phyloP scores from a whole-genome alignment of 2,329 filamentous ascomycete genomes.

The Cytospora chrysosperma region DNA sequence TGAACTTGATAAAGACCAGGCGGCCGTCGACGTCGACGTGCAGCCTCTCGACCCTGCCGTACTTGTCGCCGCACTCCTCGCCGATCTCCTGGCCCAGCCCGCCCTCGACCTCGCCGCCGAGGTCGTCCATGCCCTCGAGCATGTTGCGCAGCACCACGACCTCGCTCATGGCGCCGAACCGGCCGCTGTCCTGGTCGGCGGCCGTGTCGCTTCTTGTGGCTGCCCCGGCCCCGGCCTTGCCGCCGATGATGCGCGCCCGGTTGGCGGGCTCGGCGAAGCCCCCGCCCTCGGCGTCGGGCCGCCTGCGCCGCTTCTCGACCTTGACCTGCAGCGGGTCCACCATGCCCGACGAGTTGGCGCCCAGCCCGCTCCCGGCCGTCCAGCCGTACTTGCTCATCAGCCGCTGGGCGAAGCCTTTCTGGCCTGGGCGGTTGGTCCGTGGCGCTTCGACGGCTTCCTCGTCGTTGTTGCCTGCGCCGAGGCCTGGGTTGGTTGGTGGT shows the following conservation, averaged over 20 bases:
- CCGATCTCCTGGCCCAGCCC: conserved; percentile 91
- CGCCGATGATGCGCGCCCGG: conserved; percentile 79
- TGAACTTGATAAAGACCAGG: conserved; percentile 92
- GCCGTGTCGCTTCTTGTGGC: too few species aligned
- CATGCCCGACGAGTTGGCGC: conserved; percentile 79
- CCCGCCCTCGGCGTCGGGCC: conserved; percentile 73
- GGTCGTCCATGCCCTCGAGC: conserved; percentile 76
- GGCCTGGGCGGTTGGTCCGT: conserved; percentile 69
- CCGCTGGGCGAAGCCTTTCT: conserved; percentile 80
- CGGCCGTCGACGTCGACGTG: conserved; percentile 65
- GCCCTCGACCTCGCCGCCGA: conserved; percentile 73
- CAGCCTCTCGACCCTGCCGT: conserved; percentile 78
- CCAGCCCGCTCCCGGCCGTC: conserved; percentile 83
- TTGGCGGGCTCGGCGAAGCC: conserved; percentile 70
- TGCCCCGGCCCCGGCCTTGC: too few species aligned
- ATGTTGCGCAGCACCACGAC: conserved; percentile 83
- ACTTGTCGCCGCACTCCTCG: conserved; percentile 87
- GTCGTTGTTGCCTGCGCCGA: conserved; percentile 37
- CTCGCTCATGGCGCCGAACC: conserved; percentile 72
- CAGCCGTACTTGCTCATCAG: conserved; percentile 94
- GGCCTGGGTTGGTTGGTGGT: conserved; percentile 51
- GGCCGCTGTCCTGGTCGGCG: conserved; percentile 36
- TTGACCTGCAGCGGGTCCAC: conserved; percentile 79
- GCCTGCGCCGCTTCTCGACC: conserved; percentile 81
- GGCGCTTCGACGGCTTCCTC: conserved; percentile 39